Base-by-base conservation (phyloP, 768 basidiomycete genomes). In the Lactifluus rugatus region DNA sequence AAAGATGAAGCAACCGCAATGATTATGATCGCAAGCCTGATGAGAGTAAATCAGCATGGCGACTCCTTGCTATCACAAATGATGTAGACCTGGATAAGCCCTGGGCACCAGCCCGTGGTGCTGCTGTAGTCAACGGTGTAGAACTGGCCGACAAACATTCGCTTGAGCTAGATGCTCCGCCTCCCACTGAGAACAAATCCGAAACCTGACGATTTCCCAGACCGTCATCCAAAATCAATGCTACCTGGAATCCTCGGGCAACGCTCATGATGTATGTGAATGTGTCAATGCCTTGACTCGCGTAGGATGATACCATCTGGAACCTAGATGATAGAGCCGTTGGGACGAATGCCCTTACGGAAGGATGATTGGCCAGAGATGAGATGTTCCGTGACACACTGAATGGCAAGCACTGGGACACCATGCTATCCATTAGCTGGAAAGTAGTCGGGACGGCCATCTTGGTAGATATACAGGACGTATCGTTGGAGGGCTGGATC, bases 381-480 rank as follows among this genome's bases (percentile, higher is more conserved):
- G 67, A 61, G 0, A 71, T 66, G 50, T 78, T 69, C 66, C 75
- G 82, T 2, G 61, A 64, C 25, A 86, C 66, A 6, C 69, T 68
- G 66, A 84, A 77, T 4, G 73, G 62, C 60, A 74, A 70, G 68
- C 82, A 84, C 67, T 84, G 81, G 2, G 70, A 65, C 17, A 78
- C 64, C 10, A 64, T 59, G 17, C 62, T 65, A 21, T 66, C 56
- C 34, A 80, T 37, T 5, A 67, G 63, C 65, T 73, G 83, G 62
- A 59, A 62, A 16, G 62, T 23, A 17, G 56, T 37, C 5, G 61
- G 42, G 10, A 57, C 52, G 14, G 56, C 47, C 13, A 49, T 44
- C 5, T 62, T 28, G 10, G 57, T 52, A 8, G 70, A 63, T 16
- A 82, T 66, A 62, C 82, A 83, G 2, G 77, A 69, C 0, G 70